Evolutionary conservation across 75 land plant species (phyloP).

Genomic region (Chamaecyparis obtusa): DNA sequence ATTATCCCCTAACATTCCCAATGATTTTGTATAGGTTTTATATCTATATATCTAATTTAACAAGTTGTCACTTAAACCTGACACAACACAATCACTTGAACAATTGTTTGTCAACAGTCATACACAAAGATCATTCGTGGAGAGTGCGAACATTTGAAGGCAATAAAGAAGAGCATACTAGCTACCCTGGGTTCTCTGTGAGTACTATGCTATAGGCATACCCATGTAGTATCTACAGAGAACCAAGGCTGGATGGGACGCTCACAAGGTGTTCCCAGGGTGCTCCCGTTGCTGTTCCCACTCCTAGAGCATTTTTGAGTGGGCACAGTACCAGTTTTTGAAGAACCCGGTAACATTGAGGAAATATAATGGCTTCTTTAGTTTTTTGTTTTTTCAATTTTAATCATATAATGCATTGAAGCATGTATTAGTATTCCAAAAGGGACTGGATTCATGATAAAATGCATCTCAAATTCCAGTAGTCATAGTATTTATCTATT

Average conservation of each 20-base stretch:
- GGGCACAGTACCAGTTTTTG: no score
- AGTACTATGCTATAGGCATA: no score
- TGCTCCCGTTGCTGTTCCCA: no score
- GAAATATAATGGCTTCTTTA: neutral
- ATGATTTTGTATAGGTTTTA: neutral
- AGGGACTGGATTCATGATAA: neutral
- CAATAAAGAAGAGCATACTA: neutral
- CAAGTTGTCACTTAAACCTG: neutral
- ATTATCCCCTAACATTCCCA: neutral
- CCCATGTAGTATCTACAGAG: no score
- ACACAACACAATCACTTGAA: neutral
- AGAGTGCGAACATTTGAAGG: neutral
- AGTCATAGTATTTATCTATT: neutral
- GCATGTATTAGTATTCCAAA: neutral
- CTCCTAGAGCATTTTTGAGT: no score
- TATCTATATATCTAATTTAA: neutral
- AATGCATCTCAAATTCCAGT: neutral
- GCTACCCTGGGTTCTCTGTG: no score
- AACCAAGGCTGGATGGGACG: no score
- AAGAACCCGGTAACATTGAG: no score
- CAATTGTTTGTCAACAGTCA: neutral
- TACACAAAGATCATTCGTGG: neutral
- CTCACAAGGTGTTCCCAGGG: no score
- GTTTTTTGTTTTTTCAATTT: no score
- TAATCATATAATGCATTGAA: neutral